Base-by-base conservation (phyloP, 352 stramenopile species). In the Phytophthora colocasiae region DNA sequence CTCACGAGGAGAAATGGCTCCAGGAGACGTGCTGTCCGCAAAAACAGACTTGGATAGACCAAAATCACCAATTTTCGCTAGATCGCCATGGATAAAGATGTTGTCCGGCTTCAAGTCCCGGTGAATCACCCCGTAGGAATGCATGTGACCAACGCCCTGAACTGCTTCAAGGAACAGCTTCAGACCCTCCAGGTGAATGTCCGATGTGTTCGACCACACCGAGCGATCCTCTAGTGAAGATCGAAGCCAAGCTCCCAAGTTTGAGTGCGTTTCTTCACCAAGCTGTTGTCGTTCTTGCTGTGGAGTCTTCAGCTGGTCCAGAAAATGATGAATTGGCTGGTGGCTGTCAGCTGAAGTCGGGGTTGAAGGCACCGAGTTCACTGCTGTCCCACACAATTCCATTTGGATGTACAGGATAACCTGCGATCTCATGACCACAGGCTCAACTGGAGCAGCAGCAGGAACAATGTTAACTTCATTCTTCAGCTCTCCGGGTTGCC, bases 401-500 rank as follows among this genome's bases (percentile, higher is more conserved):
- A 93, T 92, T 61, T 95, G 86, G 49, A 95, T 95, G 58, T 89
- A 95, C 40, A 93, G 46, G 12, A 81, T 81, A 48, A 90, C 63
- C 49, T 83, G 74, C 0, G 77, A 69, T 34, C 73, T 83, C 41
- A 75, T 69, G 11, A 44, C 52, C 6, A 69, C 63, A 10, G 55
- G 58, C 38, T 71, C 57, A 11, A 22, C 40, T 22, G 44, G 32
- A 54, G 11, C n/a, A 66, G 26, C 36, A 68, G 3, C 7, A 4
- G 53, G 22, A 53, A n/a, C 59, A 40, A 39, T 24, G 38, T 41
- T 53, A 49, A 52, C 26, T 17, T 75, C 19, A n/a, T 46, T 60
- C 44, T 69, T 71, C 54, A 73, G 47, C 52, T 80, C 54, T 24
- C 58, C 15, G 0, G 48, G 63, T 26, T 66, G 50, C 15, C 58